phyloP scores from a whole-genome alignment of 1,139 yeast species.

The Lodderomyces jiufengensis region DNA sequence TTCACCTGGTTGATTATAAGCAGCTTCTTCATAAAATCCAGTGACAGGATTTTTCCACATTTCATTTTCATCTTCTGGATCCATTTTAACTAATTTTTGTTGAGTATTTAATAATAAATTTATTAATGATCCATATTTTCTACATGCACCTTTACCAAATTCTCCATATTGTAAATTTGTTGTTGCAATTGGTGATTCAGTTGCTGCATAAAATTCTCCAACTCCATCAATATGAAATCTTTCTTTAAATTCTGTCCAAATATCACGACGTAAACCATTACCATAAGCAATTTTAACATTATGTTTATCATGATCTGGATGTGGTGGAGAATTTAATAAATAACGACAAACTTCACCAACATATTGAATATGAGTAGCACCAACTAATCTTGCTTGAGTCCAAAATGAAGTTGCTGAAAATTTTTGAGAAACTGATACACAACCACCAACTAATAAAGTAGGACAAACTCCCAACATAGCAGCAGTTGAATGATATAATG shows the following conservation, averaged over 20 bases:
- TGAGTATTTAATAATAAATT: conserved; percentile 51
- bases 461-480: conserved; percentile 84
- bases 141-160: conserved; percentile 85
- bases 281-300: conserved; percentile 75
- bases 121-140: conserved; percentile 72
- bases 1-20: conserved; percentile 75
- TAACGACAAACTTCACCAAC: conserved; percentile 97
- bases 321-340: conserved; percentile 61
- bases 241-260: conserved; percentile 77
- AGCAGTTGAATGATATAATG: conserved; percentile 92
- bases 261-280: conserved; percentile 89
- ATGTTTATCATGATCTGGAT: conserved; percentile 68
- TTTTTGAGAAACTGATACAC: conserved; percentile 74
- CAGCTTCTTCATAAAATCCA: conserved; percentile 49
- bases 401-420: conserved; percentile 85
- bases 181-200: conserved; percentile 91
- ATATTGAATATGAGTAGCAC: conserved; percentile 82
- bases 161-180: conserved; percentile 77
- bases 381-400: conserved; percentile 75
- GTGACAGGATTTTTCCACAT: conserved; percentile 67
- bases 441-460: conserved; percentile 60
- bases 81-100: conserved; percentile 69
- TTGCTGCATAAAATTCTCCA: conserved; percentile 93
- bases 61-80: conserved; percentile 73
- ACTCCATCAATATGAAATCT: conserved; percentile 72